Conservation (phyloP, 2,329 filamentous ascomycete species). For the Fusarium sp. region DNA sequence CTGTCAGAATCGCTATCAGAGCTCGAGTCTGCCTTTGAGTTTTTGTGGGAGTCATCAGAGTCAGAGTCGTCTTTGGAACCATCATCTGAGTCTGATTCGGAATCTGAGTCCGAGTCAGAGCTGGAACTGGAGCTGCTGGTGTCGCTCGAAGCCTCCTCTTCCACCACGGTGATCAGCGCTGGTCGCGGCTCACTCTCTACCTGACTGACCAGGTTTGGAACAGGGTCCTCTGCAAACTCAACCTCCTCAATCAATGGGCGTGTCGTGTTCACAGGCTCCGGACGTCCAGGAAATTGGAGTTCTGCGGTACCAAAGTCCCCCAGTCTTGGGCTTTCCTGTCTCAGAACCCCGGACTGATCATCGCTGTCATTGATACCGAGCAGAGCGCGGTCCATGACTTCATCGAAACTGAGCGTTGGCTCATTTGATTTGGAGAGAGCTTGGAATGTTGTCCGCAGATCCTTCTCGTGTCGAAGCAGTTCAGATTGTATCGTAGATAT, state of each 20-base stretch:
- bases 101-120: slow-evolving; percentile 42
- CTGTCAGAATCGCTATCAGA: neutral
- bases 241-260: slow-evolving; percentile 48
- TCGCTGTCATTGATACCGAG: slow-evolving; percentile 11
- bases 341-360: slow-evolving; percentile 2
- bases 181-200: neutral
- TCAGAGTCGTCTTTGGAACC: slow-evolving; percentile 53
- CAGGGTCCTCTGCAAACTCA: slow-evolving; percentile 20
- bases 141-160: slow-evolving; percentile 27
- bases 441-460: slow-evolving; percentile 54
- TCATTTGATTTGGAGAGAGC: slow-evolving; percentile 49
- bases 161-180: slow-evolving; percentile 14
- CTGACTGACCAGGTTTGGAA: neutral
- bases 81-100: slow-evolving; percentile 45
- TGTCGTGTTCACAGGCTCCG: slow-evolving; percentile 4
- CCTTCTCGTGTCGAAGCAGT: slow-evolving; percentile 47
- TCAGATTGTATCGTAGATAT: slow-evolving; percentile 51
- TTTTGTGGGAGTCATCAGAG: slow-evolving; percentile 23
- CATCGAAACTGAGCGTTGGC: slow-evolving; percentile 47
- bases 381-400: slow-evolving; percentile 47
- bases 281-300: slow-evolving; percentile 15
- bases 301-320: slow-evolving; percentile 14
- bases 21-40: neutral
- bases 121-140: slow-evolving; percentile 43
- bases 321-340: slow-evolving; percentile 1